Base-by-base conservation (phyloP, 1,284 basidiomycete species). In the Leccinum subfulvum region DNA sequence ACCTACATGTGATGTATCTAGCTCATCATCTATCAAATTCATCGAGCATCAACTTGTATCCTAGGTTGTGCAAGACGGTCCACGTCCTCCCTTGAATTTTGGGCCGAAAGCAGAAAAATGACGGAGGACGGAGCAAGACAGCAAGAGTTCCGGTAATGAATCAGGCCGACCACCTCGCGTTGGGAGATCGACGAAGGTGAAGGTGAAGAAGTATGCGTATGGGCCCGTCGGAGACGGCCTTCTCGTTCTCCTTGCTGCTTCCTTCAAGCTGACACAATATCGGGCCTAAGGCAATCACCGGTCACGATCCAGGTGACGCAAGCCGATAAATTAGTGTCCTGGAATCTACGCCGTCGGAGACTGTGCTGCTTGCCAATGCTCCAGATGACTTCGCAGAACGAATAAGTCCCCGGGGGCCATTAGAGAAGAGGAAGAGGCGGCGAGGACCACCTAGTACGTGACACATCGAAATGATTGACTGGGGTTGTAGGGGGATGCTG, bases 1-100 rank as follows among this genome's bases (percentile, higher is more conserved):
- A 53, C 52, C 57, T 51, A 53, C 39, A 66, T 37, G 10, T 51
- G 51, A 54, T 55, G 58, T 55, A 54, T 55, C 54, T 49, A 59
- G 39, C 16, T 53, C 47, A 51, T 58, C 18, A 53, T 55, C 39
- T 54, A 56, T 53, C 28, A 49, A 56, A 67, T 16, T 35, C 39
- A n/a, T 41, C 16, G 3, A 51, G 23, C n/a, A 54, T 39, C 23
- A 21, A 16, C 41, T 67, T 53, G n/a, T n/a, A 57, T 52, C 18
- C 57, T 44, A 14, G 35, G 11, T 13, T 13, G 13, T 14, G 10
- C 23, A 33, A 35, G 30, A 10, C 13, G 14, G 11, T 16, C 23
- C 7, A 14, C 4, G 5, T 35, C 30, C 21, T 23, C 7, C 21
- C 47, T 23, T 49, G 16, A 11, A 30, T 13, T 21, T 14, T 10